Conservation (phyloP, 2,329 filamentous ascomycete species). For the Pseudocercospora vitis region DNA sequence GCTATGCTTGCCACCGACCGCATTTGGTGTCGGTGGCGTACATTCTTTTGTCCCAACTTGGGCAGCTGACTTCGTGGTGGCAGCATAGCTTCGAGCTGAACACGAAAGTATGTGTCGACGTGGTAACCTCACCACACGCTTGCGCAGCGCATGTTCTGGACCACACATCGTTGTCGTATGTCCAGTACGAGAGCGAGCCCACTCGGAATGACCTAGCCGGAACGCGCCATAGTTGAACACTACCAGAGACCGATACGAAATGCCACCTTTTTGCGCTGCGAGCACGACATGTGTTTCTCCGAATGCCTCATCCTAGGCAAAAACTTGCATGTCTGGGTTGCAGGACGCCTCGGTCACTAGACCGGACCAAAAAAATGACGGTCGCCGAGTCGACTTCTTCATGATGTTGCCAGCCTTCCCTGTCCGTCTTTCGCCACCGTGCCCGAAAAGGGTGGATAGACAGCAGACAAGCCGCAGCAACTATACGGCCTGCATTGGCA, state of each 20-base stretch:
- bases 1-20: no score
- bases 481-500: not conserved
- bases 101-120: not conserved
- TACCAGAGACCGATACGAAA: no score
- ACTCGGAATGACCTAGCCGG: no score
- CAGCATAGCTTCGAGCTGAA: constrained; percentile 3
- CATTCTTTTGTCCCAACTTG: not conserved
- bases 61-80: not conserved
- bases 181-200: no score
- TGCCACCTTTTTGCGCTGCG: no score
- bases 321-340: not conserved
- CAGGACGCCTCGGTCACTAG: not conserved
- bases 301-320: no score
- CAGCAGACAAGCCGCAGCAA: not conserved
- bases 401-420: constrained; percentile 3
- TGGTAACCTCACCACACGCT: no score
- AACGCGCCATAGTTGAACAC: no score
- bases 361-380: not conserved
- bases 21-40: no score
- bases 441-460: no score
- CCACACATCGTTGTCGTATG: not conserved
- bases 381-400: not conserved
- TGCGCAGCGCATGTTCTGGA: not conserved
- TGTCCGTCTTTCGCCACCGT: constrained; percentile 1
- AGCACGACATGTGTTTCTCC: no score